A percentile compares a stretch with the other conserved stretches of the same genome.
Conservation (phyloP, 768 basidiomycete species). For the Pisolithus albus region DNA sequence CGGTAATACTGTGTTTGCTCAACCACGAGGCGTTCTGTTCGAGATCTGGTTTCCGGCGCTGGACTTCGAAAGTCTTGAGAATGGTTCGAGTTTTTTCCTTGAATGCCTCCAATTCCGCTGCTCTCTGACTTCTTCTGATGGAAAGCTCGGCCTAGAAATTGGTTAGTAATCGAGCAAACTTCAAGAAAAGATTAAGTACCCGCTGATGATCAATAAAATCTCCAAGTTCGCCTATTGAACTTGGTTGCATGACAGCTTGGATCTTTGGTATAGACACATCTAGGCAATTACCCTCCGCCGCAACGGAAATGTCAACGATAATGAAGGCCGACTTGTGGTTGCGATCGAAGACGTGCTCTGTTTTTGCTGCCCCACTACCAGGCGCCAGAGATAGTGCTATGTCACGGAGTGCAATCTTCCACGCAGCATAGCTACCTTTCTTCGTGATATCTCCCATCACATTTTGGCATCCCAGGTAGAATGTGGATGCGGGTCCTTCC, state of each 20-base stretch:
- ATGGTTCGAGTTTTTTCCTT: conserved; percentile 73
- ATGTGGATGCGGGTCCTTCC: conserved; percentile 63
- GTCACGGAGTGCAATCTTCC: conserved; percentile 68
- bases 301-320: conserved; percentile 62
- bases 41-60: conserved; percentile 25
- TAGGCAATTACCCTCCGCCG: conserved; percentile 31
- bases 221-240: conserved; percentile 83
- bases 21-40: conserved; percentile 42
- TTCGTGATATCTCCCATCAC: conserved; percentile 58
- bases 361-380: conserved; percentile 31
- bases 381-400: conserved; percentile 82
- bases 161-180: conserved; percentile 4
- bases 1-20: conserved; percentile 44
- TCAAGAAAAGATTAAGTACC: conserved; percentile 33
- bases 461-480: conserved; percentile 70
- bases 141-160: conserved; percentile 61
- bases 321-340: conserved; percentile 78
- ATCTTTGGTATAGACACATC: conserved; percentile 62
- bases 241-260: conserved; percentile 92
- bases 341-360: conserved; percentile 43
- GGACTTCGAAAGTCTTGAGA: conserved; percentile 67
- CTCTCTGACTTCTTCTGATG: conserved; percentile 66
- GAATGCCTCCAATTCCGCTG: conserved; percentile 73
- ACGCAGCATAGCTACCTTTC: conserved; percentile 36
- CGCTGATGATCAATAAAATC: conserved; percentile 85